Conservation (phyloP, 2,329 filamentous ascomycete genomes). For the Paraphoma sp. region DNA sequence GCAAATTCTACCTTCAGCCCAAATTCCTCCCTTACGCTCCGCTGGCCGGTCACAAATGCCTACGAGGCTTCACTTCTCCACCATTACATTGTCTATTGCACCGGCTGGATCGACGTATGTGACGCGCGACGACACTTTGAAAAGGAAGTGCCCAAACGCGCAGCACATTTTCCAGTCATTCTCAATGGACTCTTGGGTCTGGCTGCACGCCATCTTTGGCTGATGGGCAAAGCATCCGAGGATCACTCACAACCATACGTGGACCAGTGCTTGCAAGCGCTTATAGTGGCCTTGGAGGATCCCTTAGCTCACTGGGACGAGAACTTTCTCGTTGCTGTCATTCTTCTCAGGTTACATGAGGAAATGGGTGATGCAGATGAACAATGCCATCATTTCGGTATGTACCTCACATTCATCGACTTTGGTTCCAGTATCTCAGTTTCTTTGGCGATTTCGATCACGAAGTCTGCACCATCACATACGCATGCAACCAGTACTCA, state of each 20-base stretch:
- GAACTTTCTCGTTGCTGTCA: constrained; percentile 56
- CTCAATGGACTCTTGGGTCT: constrained; percentile 57
- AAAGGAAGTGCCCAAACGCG: constrained; percentile 55
- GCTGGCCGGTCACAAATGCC: constrained; percentile 32
- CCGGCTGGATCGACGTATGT: constrained; percentile 37
- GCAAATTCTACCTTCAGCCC: constrained; percentile 29
- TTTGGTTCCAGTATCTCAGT: too few relatives aligned
- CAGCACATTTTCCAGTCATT: constrained; percentile 56
- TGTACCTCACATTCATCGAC: background rate
- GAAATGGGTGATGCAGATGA: constrained; percentile 52
- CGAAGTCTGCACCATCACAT: too few relatives aligned
- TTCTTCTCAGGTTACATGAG: constrained; percentile 58
- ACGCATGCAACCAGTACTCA: background rate
- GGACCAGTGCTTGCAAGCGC: constrained; percentile 54
- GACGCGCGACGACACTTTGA: constrained; percentile 47
- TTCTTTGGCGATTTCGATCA: too few relatives aligned
- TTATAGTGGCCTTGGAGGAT: constrained; percentile 55
- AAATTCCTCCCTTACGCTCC: background rate
- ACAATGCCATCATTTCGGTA: constrained; percentile 47
- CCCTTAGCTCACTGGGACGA: constrained; percentile 54
- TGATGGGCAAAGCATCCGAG: constrained; percentile 48
- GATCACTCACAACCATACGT: constrained; percentile 55
- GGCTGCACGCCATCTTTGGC: constrained; percentile 53
- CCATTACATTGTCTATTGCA: constrained; percentile 39
- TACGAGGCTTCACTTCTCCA: constrained; percentile 36